Evolutionary conservation across 169 alveolate genomes (phyloP), one percentile per base, ranked within the genome.

Genomic region (Cryptosporidium canis): DNA sequence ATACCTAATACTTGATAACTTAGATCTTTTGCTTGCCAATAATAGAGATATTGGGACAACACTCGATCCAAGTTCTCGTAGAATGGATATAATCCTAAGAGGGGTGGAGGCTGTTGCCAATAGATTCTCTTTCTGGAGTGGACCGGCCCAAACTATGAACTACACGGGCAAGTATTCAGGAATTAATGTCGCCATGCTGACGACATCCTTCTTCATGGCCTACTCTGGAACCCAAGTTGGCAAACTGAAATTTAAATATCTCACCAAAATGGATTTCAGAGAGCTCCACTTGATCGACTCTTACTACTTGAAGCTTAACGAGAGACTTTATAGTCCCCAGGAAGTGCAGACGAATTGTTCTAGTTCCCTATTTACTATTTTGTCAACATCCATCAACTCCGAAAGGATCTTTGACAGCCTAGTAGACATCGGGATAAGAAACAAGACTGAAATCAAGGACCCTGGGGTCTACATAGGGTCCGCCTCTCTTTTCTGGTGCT

Each of bases 391-490:
- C 3, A 39, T 77, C 43, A 48, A 31, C 31, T 58, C 70, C 2
- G 64, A 61, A 4, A 35, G 58, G 9, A 39, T 77, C 12, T 58
- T 41, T 58, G 27, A 45, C 3, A 35, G 72, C 14, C 51, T 77
- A 24, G 4, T 44, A 37, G 63, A 56, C 12, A 63, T 63, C 31
- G 58, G 83, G 21, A 14, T 21, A 37, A 44, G 43, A 27, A 39
- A 66, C 41, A 41, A 77, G n/a, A 58, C 71, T 12, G 37, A 58
- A n/a, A 31, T 41, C 18, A 51, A 29, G 11, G 65, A 48, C 18
- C 72, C 61, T 14, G 87, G 87, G 7, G 87, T 77, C 41, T 77
- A 77, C 64, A 24, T 77, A 21, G 87, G 87, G 6, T 77, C 87
- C 5, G 29, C 87, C 27, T 37, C 87, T 9, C 47, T 77, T 16